A percentile compares a stretch with the other conserved stretches of the same genome.
Conservation (phyloP, 169 alveolate species). For the Cryptosporidium bovis region DNA sequence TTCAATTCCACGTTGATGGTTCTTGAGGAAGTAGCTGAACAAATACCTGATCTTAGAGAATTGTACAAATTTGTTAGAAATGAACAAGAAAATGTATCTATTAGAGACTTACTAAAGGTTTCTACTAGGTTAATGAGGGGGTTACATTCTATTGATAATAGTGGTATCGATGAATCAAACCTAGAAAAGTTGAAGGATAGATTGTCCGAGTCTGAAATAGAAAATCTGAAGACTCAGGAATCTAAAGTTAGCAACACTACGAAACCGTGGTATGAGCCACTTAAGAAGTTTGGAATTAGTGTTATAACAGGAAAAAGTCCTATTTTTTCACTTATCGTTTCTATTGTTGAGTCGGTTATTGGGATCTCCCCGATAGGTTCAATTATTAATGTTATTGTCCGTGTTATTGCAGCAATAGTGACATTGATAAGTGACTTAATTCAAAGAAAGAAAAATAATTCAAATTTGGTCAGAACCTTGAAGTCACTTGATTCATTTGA, state of each 20-base stretch:
- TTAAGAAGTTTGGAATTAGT: constrained; percentile 26
- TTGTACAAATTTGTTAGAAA: constrained; percentile 19
- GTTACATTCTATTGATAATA: not conserved
- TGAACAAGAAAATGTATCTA: constrained; percentile 5
- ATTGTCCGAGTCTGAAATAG: constrained; percentile 34
- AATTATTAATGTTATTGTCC: constrained; percentile 20
- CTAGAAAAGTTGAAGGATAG: constrained; percentile 31
- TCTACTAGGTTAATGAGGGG: constrained; percentile 41
- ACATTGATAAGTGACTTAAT: constrained; percentile 41
- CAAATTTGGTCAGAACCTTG: constrained; percentile 35
- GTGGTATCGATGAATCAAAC: not conserved
- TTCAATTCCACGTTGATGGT: constrained; percentile 18
- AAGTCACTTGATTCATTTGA: constrained; percentile 28
- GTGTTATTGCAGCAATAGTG: constrained; percentile 66
- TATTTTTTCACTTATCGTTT: constrained; percentile 37
- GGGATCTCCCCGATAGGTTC: constrained; percentile 57
- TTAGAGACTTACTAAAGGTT: constrained; percentile 28
- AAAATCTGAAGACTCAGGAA: constrained; percentile 12
- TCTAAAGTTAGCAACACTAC: not conserved
- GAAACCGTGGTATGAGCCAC: constrained; percentile 56
- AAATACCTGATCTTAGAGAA: constrained; percentile 44
- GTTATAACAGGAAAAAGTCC: constrained; percentile 15
- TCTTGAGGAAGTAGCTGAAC: constrained; percentile 29
- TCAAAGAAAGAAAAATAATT: constrained; percentile 26
- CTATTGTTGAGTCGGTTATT: constrained; percentile 28